phyloP scores from a whole-genome alignment of 2,329 filamentous ascomycete genomes.

The Aphanocladium album region DNA sequence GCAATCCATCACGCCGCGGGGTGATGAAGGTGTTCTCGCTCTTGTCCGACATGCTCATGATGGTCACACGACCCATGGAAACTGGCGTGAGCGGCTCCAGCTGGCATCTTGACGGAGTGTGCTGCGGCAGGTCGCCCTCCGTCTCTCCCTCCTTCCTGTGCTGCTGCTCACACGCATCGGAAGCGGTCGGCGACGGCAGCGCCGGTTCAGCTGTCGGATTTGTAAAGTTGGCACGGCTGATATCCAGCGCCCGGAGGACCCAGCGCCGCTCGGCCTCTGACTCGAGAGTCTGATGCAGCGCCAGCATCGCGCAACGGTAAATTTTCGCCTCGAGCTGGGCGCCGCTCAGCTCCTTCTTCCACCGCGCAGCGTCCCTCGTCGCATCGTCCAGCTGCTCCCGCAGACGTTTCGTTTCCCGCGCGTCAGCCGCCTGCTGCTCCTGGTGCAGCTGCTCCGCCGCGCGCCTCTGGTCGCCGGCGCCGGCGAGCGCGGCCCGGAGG shows the following conservation, averaged over 20 bases:
- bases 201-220: no score
- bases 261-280: not conserved
- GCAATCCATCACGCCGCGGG: not conserved
- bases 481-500: no score
- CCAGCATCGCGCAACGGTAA: not conserved
- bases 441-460: not conserved
- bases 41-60: no score
- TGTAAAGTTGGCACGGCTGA: not conserved
- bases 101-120: no score
- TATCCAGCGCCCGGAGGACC: not conserved
- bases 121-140: not conserved
- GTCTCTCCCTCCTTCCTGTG: not conserved
- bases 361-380: no score
- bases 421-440: not conserved
- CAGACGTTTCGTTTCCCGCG: not conserved
- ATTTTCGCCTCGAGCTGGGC: not conserved
- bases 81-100: constrained; percentile 1
- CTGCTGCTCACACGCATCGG: not conserved
- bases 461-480: not conserved
- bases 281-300: not conserved
- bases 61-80: not conserved
- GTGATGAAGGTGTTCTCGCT: no score
- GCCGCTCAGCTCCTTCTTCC: no score
- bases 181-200: not conserved
- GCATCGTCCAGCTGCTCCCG: not conserved